Conservation (phyloP, 1,284 basidiomycete species). For the Boletus sp. region DNA sequence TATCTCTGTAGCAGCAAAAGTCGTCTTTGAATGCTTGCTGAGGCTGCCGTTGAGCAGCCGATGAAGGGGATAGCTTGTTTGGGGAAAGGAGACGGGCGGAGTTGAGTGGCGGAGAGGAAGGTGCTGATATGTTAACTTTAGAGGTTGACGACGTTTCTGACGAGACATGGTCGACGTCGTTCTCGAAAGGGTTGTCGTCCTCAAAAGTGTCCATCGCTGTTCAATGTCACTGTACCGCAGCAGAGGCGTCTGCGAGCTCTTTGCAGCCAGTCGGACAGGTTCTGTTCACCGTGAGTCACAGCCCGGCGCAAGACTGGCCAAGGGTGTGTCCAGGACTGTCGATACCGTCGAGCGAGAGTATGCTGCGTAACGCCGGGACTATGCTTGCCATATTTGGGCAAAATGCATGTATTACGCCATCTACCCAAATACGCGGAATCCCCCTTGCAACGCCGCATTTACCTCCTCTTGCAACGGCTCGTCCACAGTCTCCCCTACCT, state of each 20-base stretch:
- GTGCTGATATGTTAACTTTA: slow-evolving; percentile 59
- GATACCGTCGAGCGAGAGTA: background rate
- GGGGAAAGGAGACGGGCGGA: slow-evolving; percentile 39
- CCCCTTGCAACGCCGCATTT: slow-evolving; percentile 35
- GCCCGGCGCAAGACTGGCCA: background rate
- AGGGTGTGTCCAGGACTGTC: background rate
- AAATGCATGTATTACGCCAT: slow-evolving; percentile 5
- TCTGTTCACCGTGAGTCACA: background rate
- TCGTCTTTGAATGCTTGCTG: slow-evolving; percentile 59
- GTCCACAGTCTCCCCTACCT: slow-evolving; percentile 22
- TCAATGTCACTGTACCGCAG: background rate
- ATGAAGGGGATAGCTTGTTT: slow-evolving; percentile 50
- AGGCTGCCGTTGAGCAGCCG: slow-evolving; percentile 49
- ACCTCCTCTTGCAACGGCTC: slow-evolving; percentile 28
- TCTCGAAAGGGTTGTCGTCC: slow-evolving; percentile 78
- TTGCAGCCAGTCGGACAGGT: background rate
- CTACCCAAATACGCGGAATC: slow-evolving; percentile 59
- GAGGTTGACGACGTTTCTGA: slow-evolving; percentile 65
- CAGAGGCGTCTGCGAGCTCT: background rate
- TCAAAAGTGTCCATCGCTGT: slow-evolving; percentile 62
- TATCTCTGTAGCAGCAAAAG: slow-evolving; percentile 70
- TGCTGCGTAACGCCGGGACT: too few relatives aligned
- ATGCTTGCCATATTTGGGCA: slow-evolving; percentile 29
- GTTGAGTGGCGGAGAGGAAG: slow-evolving; percentile 54
- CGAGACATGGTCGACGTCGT: slow-evolving; percentile 52